These are phyloP conservation scores for Sophora flavescens DNA, from an alignment of 306 rosid species.

Conservation along the genomic window DNA sequence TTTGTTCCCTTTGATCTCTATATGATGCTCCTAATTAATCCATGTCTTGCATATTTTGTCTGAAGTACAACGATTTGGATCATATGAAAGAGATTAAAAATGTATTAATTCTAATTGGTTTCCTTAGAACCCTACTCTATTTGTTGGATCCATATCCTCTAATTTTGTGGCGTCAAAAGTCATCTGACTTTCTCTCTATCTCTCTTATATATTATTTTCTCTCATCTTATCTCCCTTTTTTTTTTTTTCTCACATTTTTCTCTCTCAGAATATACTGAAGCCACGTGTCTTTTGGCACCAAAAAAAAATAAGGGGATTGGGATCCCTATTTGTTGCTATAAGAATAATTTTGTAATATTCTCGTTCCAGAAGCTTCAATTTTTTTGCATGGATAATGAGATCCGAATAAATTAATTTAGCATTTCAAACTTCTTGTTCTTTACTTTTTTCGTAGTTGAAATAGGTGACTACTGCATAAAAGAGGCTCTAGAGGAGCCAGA, in stretches of 20 bases:
- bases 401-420: not conserved
- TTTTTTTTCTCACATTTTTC: too few species aligned
- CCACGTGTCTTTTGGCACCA: too few species aligned
- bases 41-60: not conserved
- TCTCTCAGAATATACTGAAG: too few species aligned
- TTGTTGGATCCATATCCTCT: too few species aligned
- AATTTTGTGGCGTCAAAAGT: too few species aligned
- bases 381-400: not conserved
- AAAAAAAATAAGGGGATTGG: too few species aligned
- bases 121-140: not conserved
- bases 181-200: too few species aligned
- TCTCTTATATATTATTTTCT: too few species aligned
- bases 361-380: conserved; percentile 1
- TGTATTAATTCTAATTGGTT: not conserved
- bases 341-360: too few species aligned
- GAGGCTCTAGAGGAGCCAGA: not conserved
- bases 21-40: not conserved
- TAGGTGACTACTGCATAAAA: not conserved
- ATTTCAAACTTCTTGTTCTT: not conserved
- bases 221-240: too few species aligned
- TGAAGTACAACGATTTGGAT: not conserved
- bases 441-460: not conserved
- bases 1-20: conserved; percentile 2
- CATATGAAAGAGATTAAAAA: conserved; percentile 8
- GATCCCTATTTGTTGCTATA: too few species aligned